Conservation (phyloP, 495 filamentous ascomycete species). For the Cercophora newfieldiana region DNA sequence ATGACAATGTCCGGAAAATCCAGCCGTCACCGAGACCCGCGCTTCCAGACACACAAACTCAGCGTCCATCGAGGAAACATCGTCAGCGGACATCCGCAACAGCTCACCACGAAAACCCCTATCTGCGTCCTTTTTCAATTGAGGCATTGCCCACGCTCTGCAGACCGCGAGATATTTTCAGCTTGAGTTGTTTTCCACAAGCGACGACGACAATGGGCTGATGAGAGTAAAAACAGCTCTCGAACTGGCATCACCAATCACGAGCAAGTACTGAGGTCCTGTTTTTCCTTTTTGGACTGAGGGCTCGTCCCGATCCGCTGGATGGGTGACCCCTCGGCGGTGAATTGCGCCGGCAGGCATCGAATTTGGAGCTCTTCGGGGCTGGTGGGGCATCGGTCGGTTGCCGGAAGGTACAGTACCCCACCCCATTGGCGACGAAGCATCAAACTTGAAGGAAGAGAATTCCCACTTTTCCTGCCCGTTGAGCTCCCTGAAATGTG, state of each 20-base stretch:
- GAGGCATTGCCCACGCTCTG: not conserved
- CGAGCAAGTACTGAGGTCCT: not conserved
- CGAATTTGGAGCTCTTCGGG: not conserved
- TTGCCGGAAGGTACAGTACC: constrained; percentile 3
- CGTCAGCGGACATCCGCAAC: constrained; percentile 7
- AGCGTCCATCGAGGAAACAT: not conserved
- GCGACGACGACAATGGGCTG: not conserved
- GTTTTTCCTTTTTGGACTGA: not conserved
- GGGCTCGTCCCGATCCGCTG: constrained; percentile 15
- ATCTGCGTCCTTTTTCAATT: not conserved
- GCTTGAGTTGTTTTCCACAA: not conserved
- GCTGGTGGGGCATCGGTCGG: constrained; percentile 4
- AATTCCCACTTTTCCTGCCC: not conserved
- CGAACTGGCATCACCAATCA: constrained; percentile 1
- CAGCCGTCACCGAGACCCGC: constrained; percentile 13
- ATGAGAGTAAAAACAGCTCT: not conserved
- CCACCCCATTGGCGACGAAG: not conserved
- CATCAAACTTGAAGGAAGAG: not conserved
- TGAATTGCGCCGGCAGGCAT: constrained; percentile 16
- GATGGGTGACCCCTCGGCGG: not conserved
- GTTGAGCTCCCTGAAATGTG: constrained; percentile 8
- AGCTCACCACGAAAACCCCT: not conserved
- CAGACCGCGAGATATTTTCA: not conserved
- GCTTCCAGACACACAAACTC: not conserved
- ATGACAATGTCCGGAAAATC: constrained; percentile 15